Conservation (phyloP, 148 eudicot species). For the Rhododendron ferrugineum region DNA sequence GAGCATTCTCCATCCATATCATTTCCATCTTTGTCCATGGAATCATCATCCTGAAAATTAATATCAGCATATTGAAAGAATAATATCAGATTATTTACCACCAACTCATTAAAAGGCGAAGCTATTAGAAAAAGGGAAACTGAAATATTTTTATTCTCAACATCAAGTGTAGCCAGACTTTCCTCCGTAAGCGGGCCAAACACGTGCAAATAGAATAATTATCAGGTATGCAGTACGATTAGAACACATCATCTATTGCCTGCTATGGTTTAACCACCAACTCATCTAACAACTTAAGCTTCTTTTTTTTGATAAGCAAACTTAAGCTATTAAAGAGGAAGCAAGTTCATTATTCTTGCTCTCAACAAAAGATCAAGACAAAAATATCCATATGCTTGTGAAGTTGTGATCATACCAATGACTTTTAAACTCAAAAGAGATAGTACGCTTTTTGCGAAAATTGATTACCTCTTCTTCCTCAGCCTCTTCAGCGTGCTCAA, state of each 20-base stretch:
- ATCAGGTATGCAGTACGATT: background rate
- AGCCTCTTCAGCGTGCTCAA: constrained; percentile 98
- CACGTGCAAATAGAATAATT: background rate
- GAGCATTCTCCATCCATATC: constrained; percentile 97
- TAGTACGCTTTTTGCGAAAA: background rate
- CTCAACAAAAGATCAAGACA: background rate
- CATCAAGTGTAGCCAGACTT: background rate
- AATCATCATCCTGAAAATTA: constrained; percentile 79
- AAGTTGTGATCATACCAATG: background rate
- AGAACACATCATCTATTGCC: background rate
- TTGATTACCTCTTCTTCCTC: constrained; percentile 94
- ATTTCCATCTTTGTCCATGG: constrained; percentile 92
- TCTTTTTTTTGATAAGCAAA: no score
- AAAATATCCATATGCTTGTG: background rate
- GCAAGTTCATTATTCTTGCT: background rate
- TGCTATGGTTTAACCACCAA: background rate
- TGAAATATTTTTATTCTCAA: background rate
- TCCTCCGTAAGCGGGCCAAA: background rate
- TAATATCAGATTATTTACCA: background rate
- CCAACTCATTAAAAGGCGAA: background rate
- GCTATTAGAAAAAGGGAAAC: background rate
- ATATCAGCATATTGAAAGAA: background rate
- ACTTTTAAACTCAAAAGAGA: background rate
- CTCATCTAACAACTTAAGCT: background rate
- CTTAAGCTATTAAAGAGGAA: background rate